Percentiles rank a stretch among this genome's conserved stretches.
Evolutionary conservation across 164 flowering plant genomes (phyloP).

Genomic region (Liriodendron chinense): DNA sequence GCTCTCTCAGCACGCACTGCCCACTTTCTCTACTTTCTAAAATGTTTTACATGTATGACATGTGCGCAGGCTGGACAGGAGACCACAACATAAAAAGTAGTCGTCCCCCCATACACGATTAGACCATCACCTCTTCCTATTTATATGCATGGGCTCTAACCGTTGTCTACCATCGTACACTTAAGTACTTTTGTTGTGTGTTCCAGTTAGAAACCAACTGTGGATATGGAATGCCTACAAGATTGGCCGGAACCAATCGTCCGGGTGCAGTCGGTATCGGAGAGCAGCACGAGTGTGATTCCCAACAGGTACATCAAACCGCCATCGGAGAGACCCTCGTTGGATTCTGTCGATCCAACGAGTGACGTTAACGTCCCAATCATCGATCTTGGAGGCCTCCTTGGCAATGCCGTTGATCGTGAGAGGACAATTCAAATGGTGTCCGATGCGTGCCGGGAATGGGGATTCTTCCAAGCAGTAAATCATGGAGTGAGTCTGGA

Average conservation of each 20-base stretch:
- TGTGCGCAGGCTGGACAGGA: no score
- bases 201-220: background rate
- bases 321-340: constrained; percentile 20
- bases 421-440: constrained; percentile 17
- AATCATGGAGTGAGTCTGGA: constrained; percentile 65
- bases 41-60: no score
- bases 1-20: no score
- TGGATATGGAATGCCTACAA: background rate
- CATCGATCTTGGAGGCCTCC: background rate
- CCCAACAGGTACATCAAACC: constrained; percentile 55
- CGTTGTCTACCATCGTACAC: no score
- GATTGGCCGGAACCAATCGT: constrained; percentile 56
- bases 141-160: no score
- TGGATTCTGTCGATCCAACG: background rate
- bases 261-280: constrained; percentile 57
- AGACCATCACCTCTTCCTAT: no score
- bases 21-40: no score
- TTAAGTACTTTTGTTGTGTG: no score
- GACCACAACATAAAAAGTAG: no score
- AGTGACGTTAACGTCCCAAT: background rate
- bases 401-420: background rate
- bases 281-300: constrained; percentile 39
- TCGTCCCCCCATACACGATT: no score
- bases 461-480: constrained; percentile 78
- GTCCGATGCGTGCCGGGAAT: constrained; percentile 51